These are phyloP conservation scores for Thalassiosira mediterranea DNA, from an alignment of 352 stramenopile species.

Conservation along the genomic window DNA sequence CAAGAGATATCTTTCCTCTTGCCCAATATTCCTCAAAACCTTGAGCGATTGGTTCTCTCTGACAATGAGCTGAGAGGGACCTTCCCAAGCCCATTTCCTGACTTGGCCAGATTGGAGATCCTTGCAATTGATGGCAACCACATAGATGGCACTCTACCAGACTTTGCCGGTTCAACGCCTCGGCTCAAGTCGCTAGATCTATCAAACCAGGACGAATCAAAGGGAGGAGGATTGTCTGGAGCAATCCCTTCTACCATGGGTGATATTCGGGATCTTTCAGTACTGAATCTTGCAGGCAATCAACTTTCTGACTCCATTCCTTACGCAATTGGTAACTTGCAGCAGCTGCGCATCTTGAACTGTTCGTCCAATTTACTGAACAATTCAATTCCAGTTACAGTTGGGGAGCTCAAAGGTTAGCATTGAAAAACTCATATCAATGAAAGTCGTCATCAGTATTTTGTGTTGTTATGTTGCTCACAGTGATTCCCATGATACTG, in stretches of 20 bases:
- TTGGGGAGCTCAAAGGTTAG: neutral
- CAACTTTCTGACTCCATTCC: neutral
- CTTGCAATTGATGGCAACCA: neutral
- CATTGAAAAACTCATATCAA: no score
- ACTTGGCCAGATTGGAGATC: neutral
- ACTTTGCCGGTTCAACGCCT: neutral
- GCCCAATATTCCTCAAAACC: neutral
- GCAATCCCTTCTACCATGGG: neutral
- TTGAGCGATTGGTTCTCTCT: neutral
- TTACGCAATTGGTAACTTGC: neutral
- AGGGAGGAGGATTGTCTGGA: neutral
- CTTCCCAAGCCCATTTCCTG: neutral
- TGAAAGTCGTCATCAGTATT: no score
- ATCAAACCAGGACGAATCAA: neutral
- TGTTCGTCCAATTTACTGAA: neutral
- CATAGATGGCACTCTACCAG: neutral
- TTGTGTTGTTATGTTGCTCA: neutral
- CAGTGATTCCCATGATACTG: neutral
- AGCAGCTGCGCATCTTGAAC: neutral
- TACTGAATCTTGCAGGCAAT: neutral
- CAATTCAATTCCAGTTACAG: neutral
- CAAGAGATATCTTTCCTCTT: neutral
- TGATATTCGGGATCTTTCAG: neutral
- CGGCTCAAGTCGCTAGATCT: neutral
- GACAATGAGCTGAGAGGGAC: neutral